These are phyloP conservation scores for Yamadazyma diospyri DNA, from an alignment of 1,139 yeast genomes.

Conservation along the genomic window DNA sequence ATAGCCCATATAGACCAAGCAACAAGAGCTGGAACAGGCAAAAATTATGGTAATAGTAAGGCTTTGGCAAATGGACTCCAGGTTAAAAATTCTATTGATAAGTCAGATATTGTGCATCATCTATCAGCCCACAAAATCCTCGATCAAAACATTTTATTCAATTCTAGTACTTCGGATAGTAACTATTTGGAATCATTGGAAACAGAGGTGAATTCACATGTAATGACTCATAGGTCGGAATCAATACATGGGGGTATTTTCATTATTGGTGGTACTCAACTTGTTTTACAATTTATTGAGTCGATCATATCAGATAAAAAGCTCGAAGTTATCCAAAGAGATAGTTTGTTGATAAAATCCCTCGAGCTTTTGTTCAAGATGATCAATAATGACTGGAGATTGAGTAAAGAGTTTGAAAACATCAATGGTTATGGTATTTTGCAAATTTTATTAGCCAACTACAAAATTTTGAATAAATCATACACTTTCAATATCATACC, in stretches of 20 bases:
- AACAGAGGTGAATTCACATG: conserved; percentile 13
- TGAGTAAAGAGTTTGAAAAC: conserved; percentile 40
- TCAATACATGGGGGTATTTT: conserved; percentile 32
- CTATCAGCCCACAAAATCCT: conserved; percentile 19
- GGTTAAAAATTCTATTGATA: conserved; percentile 15
- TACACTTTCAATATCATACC: conserved; percentile 15
- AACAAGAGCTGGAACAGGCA: background rate
- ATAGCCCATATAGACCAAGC: conserved; percentile 3
- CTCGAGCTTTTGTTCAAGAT: conserved; percentile 25
- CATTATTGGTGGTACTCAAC: conserved; percentile 35
- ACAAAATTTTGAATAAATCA: conserved; percentile 20
- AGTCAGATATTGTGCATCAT: conserved; percentile 19
- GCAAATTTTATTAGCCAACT: conserved; percentile 28
- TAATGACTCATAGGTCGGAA: conserved; percentile 22
- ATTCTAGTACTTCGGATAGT: conserved; percentile 18
- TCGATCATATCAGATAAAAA: conserved; percentile 14
- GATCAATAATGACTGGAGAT: conserved; percentile 35
- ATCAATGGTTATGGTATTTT: conserved; percentile 41
- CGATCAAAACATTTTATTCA: conserved; percentile 30
- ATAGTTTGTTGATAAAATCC: conserved; percentile 21
- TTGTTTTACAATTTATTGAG: conserved; percentile 32
- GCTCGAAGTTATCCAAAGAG: conserved; percentile 13
- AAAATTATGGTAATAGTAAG: conserved; percentile 1
- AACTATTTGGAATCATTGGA: conserved; percentile 16
- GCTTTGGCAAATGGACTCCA: conserved; percentile 11